phyloP scores from a whole-genome alignment of 345 rosid genomes.

The Ailanthus altissimus region DNA sequence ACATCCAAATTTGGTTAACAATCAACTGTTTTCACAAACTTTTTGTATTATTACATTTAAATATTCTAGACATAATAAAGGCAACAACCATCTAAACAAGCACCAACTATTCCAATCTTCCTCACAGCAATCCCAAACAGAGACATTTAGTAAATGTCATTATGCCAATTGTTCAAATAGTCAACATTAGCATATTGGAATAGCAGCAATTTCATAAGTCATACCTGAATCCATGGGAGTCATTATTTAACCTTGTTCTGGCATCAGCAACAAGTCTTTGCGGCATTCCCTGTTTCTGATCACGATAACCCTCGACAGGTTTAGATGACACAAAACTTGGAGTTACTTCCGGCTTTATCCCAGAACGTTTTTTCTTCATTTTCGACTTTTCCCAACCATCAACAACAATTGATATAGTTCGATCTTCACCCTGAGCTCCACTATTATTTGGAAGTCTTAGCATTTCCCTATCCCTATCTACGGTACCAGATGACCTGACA shows the following conservation, averaged over 20 bases:
- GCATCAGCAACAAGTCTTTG: constrained; percentile 58
- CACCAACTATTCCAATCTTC: neutral
- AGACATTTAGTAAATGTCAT: neutral
- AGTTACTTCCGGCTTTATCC: constrained; percentile 68
- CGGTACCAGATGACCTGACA: constrained; percentile 60
- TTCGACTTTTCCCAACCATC: constrained; percentile 96
- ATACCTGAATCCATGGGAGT: constrained; percentile 80
- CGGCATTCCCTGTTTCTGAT: constrained; percentile 69
- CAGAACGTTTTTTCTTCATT: constrained; percentile 90
- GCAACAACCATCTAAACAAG: constrained; percentile 16
- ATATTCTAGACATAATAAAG: constrained; percentile 8
- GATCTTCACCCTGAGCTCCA: constrained; percentile 70
- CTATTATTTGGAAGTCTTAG: constrained; percentile 58
- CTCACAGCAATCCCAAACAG: neutral
- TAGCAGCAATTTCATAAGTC: constrained; percentile 17
- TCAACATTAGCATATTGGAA: constrained; percentile 4
- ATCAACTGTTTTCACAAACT: neutral
- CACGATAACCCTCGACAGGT: constrained; percentile 66
- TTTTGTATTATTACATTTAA: constrained; percentile 2
- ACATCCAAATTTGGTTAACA: neutral
- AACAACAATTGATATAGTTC: constrained; percentile 58
- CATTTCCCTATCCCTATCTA: constrained; percentile 78
- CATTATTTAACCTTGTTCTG: constrained; percentile 66
- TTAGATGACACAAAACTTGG: constrained; percentile 53
- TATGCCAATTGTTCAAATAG: constrained; percentile 19